Base-by-base conservation (phyloP, 768 basidiomycete species). In the Pholiota microspora region DNA sequence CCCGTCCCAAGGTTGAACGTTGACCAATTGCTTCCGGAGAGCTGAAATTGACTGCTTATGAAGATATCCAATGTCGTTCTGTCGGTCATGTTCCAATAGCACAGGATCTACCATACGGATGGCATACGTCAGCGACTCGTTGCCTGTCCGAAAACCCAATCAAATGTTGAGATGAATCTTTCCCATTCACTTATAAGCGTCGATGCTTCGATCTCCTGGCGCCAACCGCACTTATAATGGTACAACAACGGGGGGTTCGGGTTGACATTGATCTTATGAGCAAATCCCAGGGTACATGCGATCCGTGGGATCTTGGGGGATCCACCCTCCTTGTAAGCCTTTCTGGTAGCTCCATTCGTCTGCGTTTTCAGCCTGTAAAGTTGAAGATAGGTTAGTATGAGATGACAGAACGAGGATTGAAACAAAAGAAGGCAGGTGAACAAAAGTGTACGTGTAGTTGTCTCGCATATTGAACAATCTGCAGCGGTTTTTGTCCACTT, bases 341-440 rank as follows among this genome's bases (percentile, higher is more conserved):
- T 78, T 82, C 69, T 83, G 79, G 65, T 91, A 91, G 62, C 85
- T 86, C 87, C 85, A 89, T 58, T 89, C 84, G 65, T 88, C 85
- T 12, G 82, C 84, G 57, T 78, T 80, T 69, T 89, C 88, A 36
- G 63, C 59, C 63, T 64, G 52, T 25, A 52, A 50, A 46, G 34
- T 28, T 29, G 42, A 28, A 24, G 29, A 38, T 27, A 12, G 21
- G 21, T 59, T 34, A 50, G 49, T 18, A 42, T 21, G 12, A 4
- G 35, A 16, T n/a, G 13, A 36, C 13, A 38, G 16, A 38, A 16
- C 29, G 29, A 31, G 7, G 29, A 31, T 31, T 6, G 12, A 31
- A 12, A 6, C 12, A 31, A 31, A 31, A 31, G 29, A 12, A 6
- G 29, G 29, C 12, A 31, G 7, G 6, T 31, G 12, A 12, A 31